Conservation (phyloP, 2,329 filamentous ascomycete genomes). For the Nannizziopsis arthrosporioides region DNA sequence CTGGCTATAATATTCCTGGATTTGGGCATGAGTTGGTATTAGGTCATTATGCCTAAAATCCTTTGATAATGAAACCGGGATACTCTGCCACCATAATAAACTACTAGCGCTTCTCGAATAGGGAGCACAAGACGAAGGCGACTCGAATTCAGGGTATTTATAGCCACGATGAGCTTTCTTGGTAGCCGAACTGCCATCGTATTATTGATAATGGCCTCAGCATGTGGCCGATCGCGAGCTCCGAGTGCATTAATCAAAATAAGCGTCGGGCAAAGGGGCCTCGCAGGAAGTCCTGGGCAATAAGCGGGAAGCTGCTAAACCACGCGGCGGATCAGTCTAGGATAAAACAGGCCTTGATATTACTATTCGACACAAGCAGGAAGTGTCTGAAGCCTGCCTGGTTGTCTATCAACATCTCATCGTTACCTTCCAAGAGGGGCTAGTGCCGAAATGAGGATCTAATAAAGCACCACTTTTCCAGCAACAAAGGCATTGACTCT, state of each 20-base stretch:
- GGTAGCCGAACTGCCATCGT: neutral
- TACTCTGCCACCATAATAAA: no score
- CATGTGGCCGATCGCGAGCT: no score
- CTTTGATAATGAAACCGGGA: no score
- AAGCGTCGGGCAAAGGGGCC: neutral
- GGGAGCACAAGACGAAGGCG: no score
- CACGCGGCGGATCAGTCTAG: neutral
- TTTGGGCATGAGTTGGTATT: no score
- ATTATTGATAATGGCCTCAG: neutral
- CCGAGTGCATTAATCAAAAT: no score
- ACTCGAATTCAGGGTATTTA: no score
- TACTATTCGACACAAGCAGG: neutral
- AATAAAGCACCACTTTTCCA: conserved; percentile 5
- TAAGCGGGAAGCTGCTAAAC: neutral
- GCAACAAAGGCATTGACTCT: neutral
- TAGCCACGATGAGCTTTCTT: no score
- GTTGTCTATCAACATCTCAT: neutral
- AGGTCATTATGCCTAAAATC: no score
- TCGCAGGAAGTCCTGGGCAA: neutral
- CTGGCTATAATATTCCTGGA: no score
- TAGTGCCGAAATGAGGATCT: neutral
- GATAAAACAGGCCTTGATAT: neutral
- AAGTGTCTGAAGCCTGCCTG: neutral
- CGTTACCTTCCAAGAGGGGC: neutral
- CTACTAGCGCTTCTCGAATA: no score